Evolutionary conservation across 148 eudicot species (phyloP).

Genomic region (Persicaria tinctoria): DNA sequence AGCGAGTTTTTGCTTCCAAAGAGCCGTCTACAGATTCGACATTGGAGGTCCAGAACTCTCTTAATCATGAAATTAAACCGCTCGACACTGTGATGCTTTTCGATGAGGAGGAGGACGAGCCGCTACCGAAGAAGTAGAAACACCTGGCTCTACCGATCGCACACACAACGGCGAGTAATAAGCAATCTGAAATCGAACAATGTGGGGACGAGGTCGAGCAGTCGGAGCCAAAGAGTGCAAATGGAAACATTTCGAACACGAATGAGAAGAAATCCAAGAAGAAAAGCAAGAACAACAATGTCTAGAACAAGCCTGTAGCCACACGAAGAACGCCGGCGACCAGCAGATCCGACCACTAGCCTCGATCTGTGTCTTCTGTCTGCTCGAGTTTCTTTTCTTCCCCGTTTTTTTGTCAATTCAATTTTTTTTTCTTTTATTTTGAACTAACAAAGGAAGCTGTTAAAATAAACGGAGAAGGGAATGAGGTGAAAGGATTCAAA

Average conservation of each 20-base stretch:
- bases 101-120: slow-evolving; percentile 26
- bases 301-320: slow-evolving; percentile 52
- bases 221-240: slow-evolving; percentile 8
- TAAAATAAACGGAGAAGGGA: no score
- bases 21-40: slow-evolving; percentile 23
- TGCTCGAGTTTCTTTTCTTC: no score
- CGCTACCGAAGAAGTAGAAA: slow-evolving; percentile 31
- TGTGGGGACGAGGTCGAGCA: slow-evolving; percentile 5
- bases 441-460: no score
- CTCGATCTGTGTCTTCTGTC: no score
- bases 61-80: neutral
- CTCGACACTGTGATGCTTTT: slow-evolving; percentile 20
- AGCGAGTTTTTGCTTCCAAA: slow-evolving; percentile 23
- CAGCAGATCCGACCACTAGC: no score
- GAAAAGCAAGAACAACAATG: slow-evolving; percentile 48
- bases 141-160: slow-evolving; percentile 19
- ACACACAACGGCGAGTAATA: neutral
- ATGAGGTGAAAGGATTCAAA: no score
- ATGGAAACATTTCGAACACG: slow-evolving; percentile 9
- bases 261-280: slow-evolving; percentile 21
- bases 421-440: no score
- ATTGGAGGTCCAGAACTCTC: slow-evolving; percentile 6
- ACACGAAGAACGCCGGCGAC: no score
- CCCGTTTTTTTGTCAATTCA: no score
- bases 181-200: slow-evolving; percentile 3